Percentiles rank a stretch among this genome's conserved stretches.
Evolutionary conservation across 805 yeast species (phyloP).

Genomic region (Saturnispora sanitii): DNA sequence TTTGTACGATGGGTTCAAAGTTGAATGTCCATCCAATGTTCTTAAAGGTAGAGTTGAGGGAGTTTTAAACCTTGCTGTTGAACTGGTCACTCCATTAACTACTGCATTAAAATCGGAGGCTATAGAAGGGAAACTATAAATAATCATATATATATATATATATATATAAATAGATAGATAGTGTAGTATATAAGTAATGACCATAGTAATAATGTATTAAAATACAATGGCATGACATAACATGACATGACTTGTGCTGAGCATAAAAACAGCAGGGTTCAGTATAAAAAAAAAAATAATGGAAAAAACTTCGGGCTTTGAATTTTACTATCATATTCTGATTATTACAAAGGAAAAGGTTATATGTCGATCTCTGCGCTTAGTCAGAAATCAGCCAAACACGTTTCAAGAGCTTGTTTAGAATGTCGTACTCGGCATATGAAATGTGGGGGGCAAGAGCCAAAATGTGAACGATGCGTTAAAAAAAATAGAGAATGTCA

Average conservation of each 20-base stretch:
- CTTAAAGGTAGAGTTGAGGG: conserved; percentile 76
- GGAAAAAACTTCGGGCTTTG: conserved; percentile 7
- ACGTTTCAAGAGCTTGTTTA: conserved; percentile 40
- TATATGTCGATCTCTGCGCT: too few relatives aligned
- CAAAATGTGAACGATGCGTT: conserved; percentile 35
- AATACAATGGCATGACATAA: too few relatives aligned
- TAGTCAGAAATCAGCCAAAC: conserved; percentile 19
- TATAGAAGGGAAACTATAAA: neutral
- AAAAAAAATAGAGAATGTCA: conserved; percentile 30
- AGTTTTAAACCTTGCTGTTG: conserved; percentile 66
- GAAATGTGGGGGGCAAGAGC: conserved; percentile 41
- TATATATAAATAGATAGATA: neutral
- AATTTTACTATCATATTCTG: neutral
- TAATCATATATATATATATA: neutral
- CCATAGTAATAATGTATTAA: too few relatives aligned
- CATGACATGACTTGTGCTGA: too few relatives aligned
- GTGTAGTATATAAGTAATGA: too few relatives aligned
- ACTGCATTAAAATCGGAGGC: neutral
- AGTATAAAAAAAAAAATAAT: neutral
- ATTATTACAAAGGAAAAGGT: too few relatives aligned
- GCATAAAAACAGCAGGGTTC: too few relatives aligned
- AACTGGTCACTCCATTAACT: conserved; percentile 76
- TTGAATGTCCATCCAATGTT: conserved; percentile 62
- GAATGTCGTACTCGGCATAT: conserved; percentile 43
- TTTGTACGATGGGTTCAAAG: conserved; percentile 53